Base-by-base conservation (phyloP, 2,329 filamentous ascomycete species). In the Emmonsiellopsis sp. region DNA sequence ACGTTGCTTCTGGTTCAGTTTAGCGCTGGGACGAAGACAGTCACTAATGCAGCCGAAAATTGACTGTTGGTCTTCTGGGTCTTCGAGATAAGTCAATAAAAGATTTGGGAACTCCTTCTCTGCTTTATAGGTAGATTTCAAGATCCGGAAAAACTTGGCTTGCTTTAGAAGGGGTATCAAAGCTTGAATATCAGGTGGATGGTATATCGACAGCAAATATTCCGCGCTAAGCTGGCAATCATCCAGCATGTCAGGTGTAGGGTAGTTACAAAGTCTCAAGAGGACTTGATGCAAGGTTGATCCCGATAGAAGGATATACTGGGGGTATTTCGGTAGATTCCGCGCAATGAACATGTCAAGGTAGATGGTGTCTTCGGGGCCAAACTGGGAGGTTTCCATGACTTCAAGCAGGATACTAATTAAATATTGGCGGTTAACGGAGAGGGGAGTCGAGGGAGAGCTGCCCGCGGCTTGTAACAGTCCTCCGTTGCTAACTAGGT, bases 301-400 rank as follows among this genome's bases (percentile, higher is more conserved):
- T 14, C 91, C 93, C 0, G 92, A 87, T 46, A 98, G 82, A 9
- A 97, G 80, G 49, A 98, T 84, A 63, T 96, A 96, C 66, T 97
- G 92, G 1, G 91, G 90, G 64, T 95, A 98, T 68, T 98, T 98
- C 3, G 94, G 88, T 49, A 98, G 74, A 65, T 95, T 98, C 53
- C 93, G 84, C 14, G 93, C 92, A 65, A 98, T 87, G 65, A 98
- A 98, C 90, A 98, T 98, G 70, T 98, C 90, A 44, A 98, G 80
- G 68, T 95, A 98, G 53, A 98, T 88, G 10, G 87, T 91, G 64
- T 97, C 90, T 56, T 87, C 82, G 0, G 84, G 71, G 0, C 83
- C 80, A 68, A 95, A 97, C 46, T 87, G 82, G 3, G 79, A 75
- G 0, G 82, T 74, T 49, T 84, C 87, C 88, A 98, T 95, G 32